phyloP scores from a whole-genome alignment of 345 rosid species.

The Hypericum androsaemum region DNA sequence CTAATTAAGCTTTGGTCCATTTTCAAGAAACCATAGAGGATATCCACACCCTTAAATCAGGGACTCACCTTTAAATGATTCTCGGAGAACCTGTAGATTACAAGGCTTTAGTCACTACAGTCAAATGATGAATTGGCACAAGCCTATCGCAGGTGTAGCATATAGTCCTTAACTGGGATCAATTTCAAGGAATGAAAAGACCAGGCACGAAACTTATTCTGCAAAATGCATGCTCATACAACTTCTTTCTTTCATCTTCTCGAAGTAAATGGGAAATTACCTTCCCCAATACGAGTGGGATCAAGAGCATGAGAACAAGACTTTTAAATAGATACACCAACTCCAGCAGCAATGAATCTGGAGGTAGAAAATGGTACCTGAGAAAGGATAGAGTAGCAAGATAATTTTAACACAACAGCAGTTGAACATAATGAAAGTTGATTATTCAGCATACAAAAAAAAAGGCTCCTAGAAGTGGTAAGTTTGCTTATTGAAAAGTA shows the following conservation, averaged over 20 bases:
- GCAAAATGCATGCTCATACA: not conserved
- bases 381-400: too few relatives aligned
- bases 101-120: constrained; percentile 7
- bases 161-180: not conserved
- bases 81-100: constrained; percentile 56
- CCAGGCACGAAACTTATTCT: not conserved
- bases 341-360: constrained; percentile 70
- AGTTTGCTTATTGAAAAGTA: too few relatives aligned
- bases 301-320: constrained; percentile 57
- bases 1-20: too few relatives aligned
- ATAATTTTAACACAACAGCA: constrained; percentile 1
- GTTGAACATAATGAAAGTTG: not conserved
- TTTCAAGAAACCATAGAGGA: too few relatives aligned
- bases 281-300: constrained; percentile 83
- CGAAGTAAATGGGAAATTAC: constrained; percentile 23
- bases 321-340: constrained; percentile 76
- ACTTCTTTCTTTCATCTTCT: constrained; percentile 1
- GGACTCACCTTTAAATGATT: constrained; percentile 62
- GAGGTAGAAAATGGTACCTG: constrained; percentile 89
- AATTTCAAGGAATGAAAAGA: not conserved
- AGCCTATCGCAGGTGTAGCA: not conserved
- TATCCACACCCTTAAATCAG: constrained; percentile 1
- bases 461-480: too few relatives aligned
- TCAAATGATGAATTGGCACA: not conserved
- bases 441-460: not conserved